Percentiles rank a stretch among this genome's conserved stretches.
These are phyloP conservation scores for Metschnikowia corniflorae DNA, from an alignment of 805 yeast species.

Conservation along the genomic window DNA sequence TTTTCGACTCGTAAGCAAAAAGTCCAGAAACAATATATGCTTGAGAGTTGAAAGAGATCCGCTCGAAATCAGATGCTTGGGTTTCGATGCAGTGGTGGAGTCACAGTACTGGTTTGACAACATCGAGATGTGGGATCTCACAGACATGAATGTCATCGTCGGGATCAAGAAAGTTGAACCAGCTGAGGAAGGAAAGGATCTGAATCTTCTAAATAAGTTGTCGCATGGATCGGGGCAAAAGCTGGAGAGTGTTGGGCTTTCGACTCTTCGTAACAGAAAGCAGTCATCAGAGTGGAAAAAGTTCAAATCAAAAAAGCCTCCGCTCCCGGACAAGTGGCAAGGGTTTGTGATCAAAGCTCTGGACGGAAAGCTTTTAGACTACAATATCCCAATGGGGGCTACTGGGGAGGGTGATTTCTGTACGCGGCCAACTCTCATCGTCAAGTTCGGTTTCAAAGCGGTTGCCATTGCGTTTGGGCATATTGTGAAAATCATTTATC, in stretches of 20 bases:
- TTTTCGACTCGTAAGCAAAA: conserved; percentile 57
- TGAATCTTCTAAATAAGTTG: background rate
- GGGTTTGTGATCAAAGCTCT: conserved; percentile 71
- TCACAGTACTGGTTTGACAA: conserved; percentile 61
- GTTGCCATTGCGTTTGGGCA: conserved; percentile 75
- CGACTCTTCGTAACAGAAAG: conserved; percentile 5
- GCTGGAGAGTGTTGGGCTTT: conserved; percentile 3
- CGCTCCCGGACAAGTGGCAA: conserved; percentile 49
- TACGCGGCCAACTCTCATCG: conserved; percentile 52
- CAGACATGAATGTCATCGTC: conserved; percentile 72
- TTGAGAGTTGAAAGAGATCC: conserved; percentile 90
- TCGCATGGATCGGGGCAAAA: background rate
- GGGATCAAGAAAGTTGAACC: conserved; percentile 44
- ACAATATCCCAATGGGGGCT: conserved; percentile 51
- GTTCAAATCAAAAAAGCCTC: background rate
- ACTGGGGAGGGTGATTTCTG: conserved; percentile 25
- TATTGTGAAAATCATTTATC: conserved; percentile 63
- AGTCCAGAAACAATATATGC: conserved; percentile 78
- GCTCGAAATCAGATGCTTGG: conserved; percentile 84
- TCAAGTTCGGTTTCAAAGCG: conserved; percentile 73
- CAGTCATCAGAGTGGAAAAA: background rate
- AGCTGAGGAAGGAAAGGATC: background rate
- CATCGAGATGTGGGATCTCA: conserved; percentile 76
- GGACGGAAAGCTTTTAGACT: conserved; percentile 58
- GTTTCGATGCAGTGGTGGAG: conserved; percentile 73